A percentile compares a stretch with the other conserved stretches of the same genome.
These are phyloP conservation scores for Echium plantagineum DNA, from an alignment of 257 asterid species.

Conservation along the genomic window DNA sequence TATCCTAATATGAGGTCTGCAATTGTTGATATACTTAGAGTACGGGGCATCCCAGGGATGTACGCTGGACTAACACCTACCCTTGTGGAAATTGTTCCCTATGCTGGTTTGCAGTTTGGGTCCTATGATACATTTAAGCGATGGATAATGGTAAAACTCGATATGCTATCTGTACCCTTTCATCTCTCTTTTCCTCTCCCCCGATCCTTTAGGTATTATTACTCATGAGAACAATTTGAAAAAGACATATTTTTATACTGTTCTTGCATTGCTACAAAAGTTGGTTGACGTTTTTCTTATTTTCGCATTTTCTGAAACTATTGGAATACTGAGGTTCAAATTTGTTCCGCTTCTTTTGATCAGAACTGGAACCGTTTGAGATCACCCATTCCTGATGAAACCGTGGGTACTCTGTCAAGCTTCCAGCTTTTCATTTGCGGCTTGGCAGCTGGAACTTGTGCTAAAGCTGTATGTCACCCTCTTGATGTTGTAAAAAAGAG, in stretches of 20 bases:
- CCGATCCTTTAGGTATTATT: not conserved
- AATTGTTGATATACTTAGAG: constrained; percentile 34
- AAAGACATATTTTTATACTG: no score
- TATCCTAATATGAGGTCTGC: constrained; percentile 91
- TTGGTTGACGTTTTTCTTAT: constrained; percentile 1
- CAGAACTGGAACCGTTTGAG: constrained; percentile 60
- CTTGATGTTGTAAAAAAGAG: constrained; percentile 96
- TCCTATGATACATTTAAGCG: constrained; percentile 91
- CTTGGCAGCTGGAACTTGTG: constrained; percentile 77
- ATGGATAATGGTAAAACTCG: constrained; percentile 54
- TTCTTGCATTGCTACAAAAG: not conserved
- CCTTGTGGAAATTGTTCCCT: constrained; percentile 74
- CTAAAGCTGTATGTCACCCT: constrained; percentile 90
- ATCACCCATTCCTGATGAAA: constrained; percentile 14
- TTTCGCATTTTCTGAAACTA: not conserved
- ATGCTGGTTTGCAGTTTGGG: constrained; percentile 93
- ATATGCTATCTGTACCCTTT: not conserved
- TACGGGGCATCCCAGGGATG: constrained; percentile 68
- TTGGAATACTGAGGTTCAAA: not conserved
- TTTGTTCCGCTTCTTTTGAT: not conserved
- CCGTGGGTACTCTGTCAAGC: constrained; percentile 44
- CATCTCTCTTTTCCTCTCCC: not conserved
- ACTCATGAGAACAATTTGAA: not conserved
- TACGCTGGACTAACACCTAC: constrained; percentile 92
- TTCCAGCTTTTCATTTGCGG: constrained; percentile 80